A percentile compares a stretch with the other conserved stretches of the same genome.
Evolutionary conservation across 208 protist genomes (phyloP).

Genomic region (Entamoeba invadens): DNA sequence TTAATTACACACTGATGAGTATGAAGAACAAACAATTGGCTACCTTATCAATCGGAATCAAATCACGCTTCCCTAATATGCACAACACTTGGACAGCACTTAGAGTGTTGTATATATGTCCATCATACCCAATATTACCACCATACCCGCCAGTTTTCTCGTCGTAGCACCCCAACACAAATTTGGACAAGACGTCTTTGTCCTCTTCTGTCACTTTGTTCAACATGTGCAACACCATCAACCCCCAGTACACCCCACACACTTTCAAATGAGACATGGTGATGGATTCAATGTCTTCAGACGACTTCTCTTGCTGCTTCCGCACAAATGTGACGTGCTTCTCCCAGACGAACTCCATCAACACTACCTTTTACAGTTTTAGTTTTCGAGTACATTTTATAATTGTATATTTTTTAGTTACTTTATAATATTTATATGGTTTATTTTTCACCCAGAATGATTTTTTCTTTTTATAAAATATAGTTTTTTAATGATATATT

Average conservation of each 20-base stretch:
- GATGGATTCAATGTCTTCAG: neutral
- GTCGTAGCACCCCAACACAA: constrained; percentile 63
- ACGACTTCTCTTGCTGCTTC: neutral
- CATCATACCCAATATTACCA: constrained; percentile 79
- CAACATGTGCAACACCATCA: neutral
- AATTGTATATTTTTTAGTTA: too few relatives aligned
- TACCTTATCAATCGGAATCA: neutral
- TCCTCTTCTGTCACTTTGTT: neutral
- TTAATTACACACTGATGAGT: neutral
- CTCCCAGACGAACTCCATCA: neutral
- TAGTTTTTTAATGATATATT: too few relatives aligned
- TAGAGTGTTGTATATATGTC: constrained; percentile 91
- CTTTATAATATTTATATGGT: too few relatives aligned
- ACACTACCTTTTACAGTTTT: too few relatives aligned
- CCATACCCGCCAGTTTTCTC: constrained; percentile 79
- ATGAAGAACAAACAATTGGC: constrained; percentile 11
- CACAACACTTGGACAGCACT: constrained; percentile 77
- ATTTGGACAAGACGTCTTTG: constrained; percentile 51
- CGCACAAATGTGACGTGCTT: neutral
- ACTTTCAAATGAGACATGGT: neutral
- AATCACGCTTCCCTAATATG: constrained; percentile 21
- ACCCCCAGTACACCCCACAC: neutral
- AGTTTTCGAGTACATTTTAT: too few relatives aligned
- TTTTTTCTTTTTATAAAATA: too few relatives aligned
- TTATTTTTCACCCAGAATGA: too few relatives aligned